These are phyloP conservation scores for Talaromyces sp. DNA, from an alignment of 2,329 filamentous ascomycete genomes.

Conservation along the genomic window DNA sequence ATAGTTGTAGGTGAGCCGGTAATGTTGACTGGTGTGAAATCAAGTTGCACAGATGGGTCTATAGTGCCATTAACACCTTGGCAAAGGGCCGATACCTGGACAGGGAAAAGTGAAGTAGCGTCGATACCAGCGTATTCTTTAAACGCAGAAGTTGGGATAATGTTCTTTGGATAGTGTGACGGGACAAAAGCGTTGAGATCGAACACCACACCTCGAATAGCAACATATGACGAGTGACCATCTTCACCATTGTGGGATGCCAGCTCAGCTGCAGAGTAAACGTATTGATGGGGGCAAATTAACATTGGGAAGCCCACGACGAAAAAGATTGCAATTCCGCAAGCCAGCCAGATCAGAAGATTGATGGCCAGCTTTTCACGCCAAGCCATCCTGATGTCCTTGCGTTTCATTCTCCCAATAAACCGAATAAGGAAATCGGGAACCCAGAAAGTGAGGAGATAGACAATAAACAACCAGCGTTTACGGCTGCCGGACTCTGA, in stretches of 20 bases:
- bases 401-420: conserved; percentile 79
- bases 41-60: conserved; percentile 70
- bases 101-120: conserved; percentile 80
- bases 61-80: conserved; percentile 63
- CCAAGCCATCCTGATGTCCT: conserved; percentile 90
- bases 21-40: conserved; percentile 74
- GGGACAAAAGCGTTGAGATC: conserved; percentile 69
- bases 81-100: conserved; percentile 91
- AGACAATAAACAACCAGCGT: conserved; percentile 84
- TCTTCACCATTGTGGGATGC: conserved; percentile 66
- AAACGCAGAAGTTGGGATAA: conserved; percentile 56
- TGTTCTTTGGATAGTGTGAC: conserved; percentile 67
- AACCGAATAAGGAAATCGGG: conserved; percentile 76
- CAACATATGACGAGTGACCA: conserved; percentile 59
- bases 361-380: conserved; percentile 98
- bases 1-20: conserved; percentile 61
- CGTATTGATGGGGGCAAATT: conserved; percentile 86
- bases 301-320: conserved; percentile 80
- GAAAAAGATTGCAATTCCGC: conserved; percentile 74
- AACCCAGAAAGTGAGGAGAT: conserved; percentile 75
- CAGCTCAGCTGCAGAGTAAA: conserved; percentile 75
- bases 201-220: conserved; percentile 86
- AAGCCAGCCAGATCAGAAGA: conserved; percentile 89
- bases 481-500: conserved; percentile 73
- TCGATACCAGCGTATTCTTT: conserved; percentile 81